Percentiles rank a stretch among this genome's conserved stretches.
Conservation (phyloP, 495 filamentous ascomycete species). For the Lasiosphaeris hirsuta region DNA sequence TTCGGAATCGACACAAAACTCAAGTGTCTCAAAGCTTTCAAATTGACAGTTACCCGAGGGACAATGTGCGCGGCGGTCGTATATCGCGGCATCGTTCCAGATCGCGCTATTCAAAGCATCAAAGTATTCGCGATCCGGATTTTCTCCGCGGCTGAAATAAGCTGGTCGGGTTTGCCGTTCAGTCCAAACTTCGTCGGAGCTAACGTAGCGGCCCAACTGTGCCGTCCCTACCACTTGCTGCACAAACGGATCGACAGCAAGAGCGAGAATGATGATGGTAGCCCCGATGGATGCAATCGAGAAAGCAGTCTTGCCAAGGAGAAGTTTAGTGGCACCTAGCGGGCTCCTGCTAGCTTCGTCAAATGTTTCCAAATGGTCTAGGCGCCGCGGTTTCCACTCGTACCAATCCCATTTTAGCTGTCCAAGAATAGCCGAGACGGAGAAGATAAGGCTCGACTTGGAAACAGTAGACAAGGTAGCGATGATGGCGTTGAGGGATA, state of each 20-base stretch:
- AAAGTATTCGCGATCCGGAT: background rate
- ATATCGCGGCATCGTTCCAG: background rate
- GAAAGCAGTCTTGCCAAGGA: background rate
- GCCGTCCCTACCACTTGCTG: conserved; percentile 1
- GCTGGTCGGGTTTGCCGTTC: background rate
- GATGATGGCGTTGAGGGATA: background rate
- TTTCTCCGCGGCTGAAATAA: too few relatives aligned
- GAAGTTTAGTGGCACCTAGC: background rate
- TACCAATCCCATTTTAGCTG: too few relatives aligned
- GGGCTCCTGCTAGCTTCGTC: background rate
- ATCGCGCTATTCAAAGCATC: background rate
- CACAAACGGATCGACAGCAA: conserved; percentile 1
- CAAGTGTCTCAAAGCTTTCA: background rate
- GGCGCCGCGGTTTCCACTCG: too few relatives aligned
- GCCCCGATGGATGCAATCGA: background rate
- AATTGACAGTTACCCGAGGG: background rate
- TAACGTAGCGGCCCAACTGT: too few relatives aligned
- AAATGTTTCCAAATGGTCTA: background rate
- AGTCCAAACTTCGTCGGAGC: too few relatives aligned
- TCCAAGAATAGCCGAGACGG: too few relatives aligned
- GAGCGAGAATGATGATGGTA: background rate
- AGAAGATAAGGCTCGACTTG: conserved; percentile 2
- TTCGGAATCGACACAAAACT: background rate
- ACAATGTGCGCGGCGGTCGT: background rate
- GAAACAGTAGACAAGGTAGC: background rate